These are phyloP conservation scores for Ophiostoma ulmi DNA, from an alignment of 2,329 filamentous ascomycete genomes.

Conservation along the genomic window DNA sequence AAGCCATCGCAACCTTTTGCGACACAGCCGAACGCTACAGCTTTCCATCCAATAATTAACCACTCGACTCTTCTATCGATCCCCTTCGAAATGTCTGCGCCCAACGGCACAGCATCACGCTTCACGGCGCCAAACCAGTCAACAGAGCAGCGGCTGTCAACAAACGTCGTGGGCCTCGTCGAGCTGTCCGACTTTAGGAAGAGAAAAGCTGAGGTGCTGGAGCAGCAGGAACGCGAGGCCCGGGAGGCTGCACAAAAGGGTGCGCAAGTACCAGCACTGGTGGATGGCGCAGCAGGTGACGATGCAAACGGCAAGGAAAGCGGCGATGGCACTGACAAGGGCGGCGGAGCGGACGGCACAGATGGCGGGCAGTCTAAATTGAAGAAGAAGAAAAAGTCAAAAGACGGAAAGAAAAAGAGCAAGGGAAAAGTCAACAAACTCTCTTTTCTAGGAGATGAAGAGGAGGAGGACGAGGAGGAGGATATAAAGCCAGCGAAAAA, in stretches of 20 bases:
- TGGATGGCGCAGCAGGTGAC: slow-evolving; percentile 28
- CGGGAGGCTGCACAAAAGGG: slow-evolving; percentile 31
- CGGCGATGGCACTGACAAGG: slow-evolving; percentile 26
- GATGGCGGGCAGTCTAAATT: slow-evolving; percentile 24
- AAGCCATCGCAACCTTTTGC: background rate
- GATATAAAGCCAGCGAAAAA: slow-evolving; percentile 28
- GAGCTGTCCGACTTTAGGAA: slow-evolving; percentile 92
- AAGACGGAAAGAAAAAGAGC: slow-evolving; percentile 41
- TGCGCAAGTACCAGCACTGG: slow-evolving; percentile 29
- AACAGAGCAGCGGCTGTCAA: slow-evolving; percentile 76
- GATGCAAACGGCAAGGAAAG: slow-evolving; percentile 38
- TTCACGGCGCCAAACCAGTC: slow-evolving; percentile 73
- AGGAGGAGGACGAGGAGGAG: slow-evolving; percentile 27
- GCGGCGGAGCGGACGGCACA: slow-evolving; percentile 45
- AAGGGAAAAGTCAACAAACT: slow-evolving; percentile 46
- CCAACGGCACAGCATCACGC: slow-evolving; percentile 42
- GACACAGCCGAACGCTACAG: background rate
- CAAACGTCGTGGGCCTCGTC: slow-evolving; percentile 84
- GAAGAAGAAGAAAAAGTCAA: slow-evolving; percentile 44
- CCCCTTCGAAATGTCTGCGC: slow-evolving; percentile 38
- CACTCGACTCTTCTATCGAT: too few relatives aligned
- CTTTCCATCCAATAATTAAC: too few relatives aligned
- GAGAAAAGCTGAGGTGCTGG: slow-evolving; percentile 86
- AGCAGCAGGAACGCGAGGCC: slow-evolving; percentile 75
- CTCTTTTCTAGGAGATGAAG: slow-evolving; percentile 54